Percentiles rank a stretch among this genome's conserved stretches.
phyloP scores from a whole-genome alignment of 2,329 filamentous ascomycete species.

The Trichoderma asperellum region DNA sequence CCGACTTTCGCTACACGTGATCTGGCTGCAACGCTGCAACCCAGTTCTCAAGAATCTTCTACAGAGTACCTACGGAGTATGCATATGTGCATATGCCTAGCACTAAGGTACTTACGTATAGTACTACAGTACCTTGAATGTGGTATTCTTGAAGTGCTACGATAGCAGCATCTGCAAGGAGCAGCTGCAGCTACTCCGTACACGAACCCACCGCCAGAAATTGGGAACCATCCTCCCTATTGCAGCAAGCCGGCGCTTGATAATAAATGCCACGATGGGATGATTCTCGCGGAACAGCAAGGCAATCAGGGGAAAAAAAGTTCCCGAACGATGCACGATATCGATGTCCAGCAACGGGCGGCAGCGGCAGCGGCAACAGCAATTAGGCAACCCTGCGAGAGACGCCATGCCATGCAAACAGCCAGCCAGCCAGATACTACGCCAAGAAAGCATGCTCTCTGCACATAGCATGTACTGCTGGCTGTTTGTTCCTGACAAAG shows the following conservation, averaged over 20 bases:
- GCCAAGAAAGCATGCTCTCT: background rate
- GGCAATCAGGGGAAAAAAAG: background rate
- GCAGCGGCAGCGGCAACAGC: background rate
- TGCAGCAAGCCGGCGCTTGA: background rate
- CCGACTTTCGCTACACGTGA: background rate
- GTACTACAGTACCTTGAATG: background rate
- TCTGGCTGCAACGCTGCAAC: constrained; percentile 2
- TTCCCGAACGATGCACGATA: background rate
- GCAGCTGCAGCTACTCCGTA: background rate
- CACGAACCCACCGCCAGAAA: background rate
- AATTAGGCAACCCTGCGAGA: background rate
- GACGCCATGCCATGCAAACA: background rate
- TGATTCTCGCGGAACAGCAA: background rate
- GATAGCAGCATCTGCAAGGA: background rate
- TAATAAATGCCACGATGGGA: background rate
- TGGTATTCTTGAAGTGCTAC: background rate
- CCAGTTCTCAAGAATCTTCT: background rate
- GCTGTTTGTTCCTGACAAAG: background rate
- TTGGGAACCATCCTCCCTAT: background rate
- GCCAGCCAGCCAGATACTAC: background rate
- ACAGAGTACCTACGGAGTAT: background rate
- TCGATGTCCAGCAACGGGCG: background rate
- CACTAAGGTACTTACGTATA: no score
- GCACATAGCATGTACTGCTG: background rate
- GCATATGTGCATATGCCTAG: background rate